Conservation (phyloP, 225 moss, liverwort and hornwort species). For the Takakia lepidozioides region DNA sequence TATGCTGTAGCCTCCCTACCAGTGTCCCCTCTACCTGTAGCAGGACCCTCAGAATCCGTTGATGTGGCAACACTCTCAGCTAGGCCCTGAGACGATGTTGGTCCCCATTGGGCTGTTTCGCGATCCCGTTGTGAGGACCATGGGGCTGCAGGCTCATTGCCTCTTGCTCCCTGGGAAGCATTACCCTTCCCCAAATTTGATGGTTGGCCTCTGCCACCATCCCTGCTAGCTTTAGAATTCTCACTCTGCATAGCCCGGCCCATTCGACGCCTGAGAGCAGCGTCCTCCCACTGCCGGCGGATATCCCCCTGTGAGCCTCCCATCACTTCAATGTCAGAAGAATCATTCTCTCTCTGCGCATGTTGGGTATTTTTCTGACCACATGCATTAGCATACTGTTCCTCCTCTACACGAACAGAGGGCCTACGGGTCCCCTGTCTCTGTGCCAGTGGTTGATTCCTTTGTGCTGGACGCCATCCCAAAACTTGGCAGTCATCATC, state of each 20-base stretch:
- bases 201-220: constrained; percentile 23
- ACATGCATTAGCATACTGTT: constrained; percentile 9
- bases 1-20: constrained; percentile 35
- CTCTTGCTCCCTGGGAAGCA: constrained; percentile 14
- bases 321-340: constrained; percentile 37
- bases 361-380: constrained; percentile 1
- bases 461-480: constrained; percentile 17
- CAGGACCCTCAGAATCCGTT: constrained; percentile 54
- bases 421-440: constrained; percentile 21
- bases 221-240: constrained; percentile 61
- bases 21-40: constrained; percentile 32
- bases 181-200: constrained; percentile 8
- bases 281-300: constrained; percentile 80
- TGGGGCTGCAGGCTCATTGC: constrained; percentile 26
- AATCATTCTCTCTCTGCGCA: constrained; percentile 20
- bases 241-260: constrained; percentile 81
- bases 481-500: constrained; percentile 53
- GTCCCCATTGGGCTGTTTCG: constrained; percentile 17
- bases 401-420: constrained; percentile 17
- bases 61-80: constrained; percentile 80
- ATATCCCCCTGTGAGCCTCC: constrained; percentile 52
- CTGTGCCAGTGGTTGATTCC: constrained; percentile 7
- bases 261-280: constrained; percentile 65
- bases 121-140: constrained; percentile 42
- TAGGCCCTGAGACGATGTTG: constrained; percentile 52